Conservation (phyloP, 176 grass and related monocot genomes). For the Hordeum vulgare region DNA sequence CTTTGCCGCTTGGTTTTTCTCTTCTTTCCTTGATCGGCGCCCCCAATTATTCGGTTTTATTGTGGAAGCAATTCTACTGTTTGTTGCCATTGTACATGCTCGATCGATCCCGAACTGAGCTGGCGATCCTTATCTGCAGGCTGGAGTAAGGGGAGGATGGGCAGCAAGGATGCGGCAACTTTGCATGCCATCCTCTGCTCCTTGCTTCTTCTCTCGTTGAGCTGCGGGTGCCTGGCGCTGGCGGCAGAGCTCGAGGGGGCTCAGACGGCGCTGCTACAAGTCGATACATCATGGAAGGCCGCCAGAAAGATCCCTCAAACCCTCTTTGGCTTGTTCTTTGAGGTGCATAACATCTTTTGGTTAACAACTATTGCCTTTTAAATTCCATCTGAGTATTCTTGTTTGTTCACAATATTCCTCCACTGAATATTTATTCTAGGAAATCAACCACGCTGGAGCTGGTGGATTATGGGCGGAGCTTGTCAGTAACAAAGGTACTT, state of each 20-base stretch:
- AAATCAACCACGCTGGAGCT: constrained; percentile 79
- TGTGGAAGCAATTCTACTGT: background rate
- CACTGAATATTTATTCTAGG: constrained; percentile 29
- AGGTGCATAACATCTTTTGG: constrained; percentile 38
- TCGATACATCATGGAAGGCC: constrained; percentile 46
- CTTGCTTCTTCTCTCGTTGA: background rate
- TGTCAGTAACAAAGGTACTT: constrained; percentile 67
- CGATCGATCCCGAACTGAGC: background rate
- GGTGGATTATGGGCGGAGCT: constrained; percentile 84
- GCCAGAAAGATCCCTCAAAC: constrained; percentile 51
- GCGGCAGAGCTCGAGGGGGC: constrained; percentile 21
- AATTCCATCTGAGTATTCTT: background rate
- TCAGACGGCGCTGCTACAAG: constrained; percentile 31
- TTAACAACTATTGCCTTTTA: background rate
- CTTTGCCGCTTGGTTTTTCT: background rate
- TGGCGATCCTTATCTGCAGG: background rate
- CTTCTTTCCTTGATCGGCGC: background rate
- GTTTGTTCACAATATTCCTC: background rate
- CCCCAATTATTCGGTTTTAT: background rate
- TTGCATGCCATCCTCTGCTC: background rate
- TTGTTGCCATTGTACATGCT: background rate
- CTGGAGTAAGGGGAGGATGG: background rate
- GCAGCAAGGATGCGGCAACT: background rate
- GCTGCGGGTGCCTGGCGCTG: constrained; percentile 17
- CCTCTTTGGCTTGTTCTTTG: constrained; percentile 83